Conservation (phyloP, 306 rosid species). For the Cucumis melo region DNA sequence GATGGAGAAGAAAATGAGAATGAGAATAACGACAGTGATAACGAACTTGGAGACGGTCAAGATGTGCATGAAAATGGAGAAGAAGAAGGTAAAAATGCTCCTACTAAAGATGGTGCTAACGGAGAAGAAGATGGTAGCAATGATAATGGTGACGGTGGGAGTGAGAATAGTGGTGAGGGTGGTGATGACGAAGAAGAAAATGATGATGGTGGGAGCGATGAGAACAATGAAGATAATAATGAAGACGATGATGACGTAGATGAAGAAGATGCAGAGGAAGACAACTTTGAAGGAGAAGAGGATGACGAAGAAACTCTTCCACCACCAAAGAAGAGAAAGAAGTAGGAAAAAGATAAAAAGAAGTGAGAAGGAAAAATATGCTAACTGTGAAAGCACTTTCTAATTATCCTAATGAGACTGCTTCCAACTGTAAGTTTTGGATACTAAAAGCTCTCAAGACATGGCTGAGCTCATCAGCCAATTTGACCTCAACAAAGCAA, state of each 20-base stretch:
- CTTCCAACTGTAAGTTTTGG: neutral
- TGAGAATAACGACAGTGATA: constrained; percentile 3
- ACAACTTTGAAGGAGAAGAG: constrained; percentile 16
- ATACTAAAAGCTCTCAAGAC: neutral
- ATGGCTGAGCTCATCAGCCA: neutral
- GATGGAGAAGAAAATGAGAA: constrained; percentile 21
- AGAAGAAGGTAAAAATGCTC: constrained; percentile 8
- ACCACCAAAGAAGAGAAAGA: constrained; percentile 41
- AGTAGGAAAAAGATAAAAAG: neutral
- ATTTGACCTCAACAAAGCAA: neutral
- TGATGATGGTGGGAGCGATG: neutral
- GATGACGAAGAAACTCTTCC: constrained; percentile 29
- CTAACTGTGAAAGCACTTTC: neutral
- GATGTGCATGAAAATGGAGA: constrained; percentile 14
- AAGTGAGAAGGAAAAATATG: too few species aligned
- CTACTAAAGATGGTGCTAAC: constrained; percentile 8
- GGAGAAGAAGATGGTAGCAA: neutral
- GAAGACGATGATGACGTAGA: neutral
- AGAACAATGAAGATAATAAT: neutral
- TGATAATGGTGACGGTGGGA: neutral
- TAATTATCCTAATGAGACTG: neutral
- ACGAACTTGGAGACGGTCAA: constrained; percentile 1
- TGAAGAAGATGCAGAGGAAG: constrained; percentile 13
- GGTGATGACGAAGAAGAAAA: neutral
- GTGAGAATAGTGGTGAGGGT: neutral